A percentile compares a stretch with the other conserved stretches of the same genome.
These are phyloP conservation scores for Ettlia oleoabundans DNA, from an alignment of 139 green algal species.

Conservation along the genomic window DNA sequence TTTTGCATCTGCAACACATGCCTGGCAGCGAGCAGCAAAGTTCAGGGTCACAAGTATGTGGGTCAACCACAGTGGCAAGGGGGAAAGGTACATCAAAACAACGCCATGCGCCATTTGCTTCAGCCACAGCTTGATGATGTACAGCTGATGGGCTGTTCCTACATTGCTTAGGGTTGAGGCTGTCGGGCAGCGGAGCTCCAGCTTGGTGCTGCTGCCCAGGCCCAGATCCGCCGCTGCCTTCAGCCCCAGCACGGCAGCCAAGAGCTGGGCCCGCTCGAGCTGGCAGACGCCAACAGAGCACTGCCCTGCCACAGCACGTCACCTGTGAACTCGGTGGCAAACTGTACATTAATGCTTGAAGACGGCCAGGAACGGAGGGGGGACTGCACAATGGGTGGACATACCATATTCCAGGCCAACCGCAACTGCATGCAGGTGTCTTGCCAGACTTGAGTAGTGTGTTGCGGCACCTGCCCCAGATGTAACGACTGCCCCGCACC, in stretches of 20 bases:
- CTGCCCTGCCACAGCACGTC: conserved; percentile 11
- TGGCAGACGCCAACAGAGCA: background rate
- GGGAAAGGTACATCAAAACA: too few relatives aligned
- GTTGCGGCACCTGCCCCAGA: background rate
- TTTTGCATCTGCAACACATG: too few relatives aligned
- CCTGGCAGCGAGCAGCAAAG: too few relatives aligned
- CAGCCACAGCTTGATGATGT: too few relatives aligned
- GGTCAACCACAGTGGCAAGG: too few relatives aligned
- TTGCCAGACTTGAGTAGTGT: too few relatives aligned
- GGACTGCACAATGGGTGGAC: background rate
- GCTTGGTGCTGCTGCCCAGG: background rate
- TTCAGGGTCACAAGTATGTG: too few relatives aligned
- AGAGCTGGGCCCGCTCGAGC: background rate
- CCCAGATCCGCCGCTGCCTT: background rate
- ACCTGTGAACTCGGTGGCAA: background rate
- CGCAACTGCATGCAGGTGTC: background rate
- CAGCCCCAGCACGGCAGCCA: background rate
- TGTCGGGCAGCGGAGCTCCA: conserved; percentile 8
- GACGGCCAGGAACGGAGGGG: too few relatives aligned
- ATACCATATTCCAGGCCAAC: background rate
- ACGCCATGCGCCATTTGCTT: too few relatives aligned
- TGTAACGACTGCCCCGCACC: background rate
- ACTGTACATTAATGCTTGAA: too few relatives aligned
- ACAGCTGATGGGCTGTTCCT: too few relatives aligned
- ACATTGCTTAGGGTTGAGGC: background rate